phyloP scores from a whole-genome alignment of 1,284 basidiomycete genomes.

The Cryptococcus sp. region DNA sequence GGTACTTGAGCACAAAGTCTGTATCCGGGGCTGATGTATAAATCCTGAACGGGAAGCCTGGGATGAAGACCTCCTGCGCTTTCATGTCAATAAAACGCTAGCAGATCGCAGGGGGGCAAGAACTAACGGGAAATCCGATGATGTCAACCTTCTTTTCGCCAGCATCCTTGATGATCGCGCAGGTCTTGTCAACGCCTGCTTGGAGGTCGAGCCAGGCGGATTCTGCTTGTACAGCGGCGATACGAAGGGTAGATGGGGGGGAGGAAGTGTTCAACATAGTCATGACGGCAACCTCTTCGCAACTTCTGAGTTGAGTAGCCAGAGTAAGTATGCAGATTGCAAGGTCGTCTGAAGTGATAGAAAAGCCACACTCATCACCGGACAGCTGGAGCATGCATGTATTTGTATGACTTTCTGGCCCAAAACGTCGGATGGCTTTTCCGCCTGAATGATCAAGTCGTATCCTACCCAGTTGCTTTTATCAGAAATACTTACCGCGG shows the following conservation, averaged over 20 bases:
- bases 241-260: conserved; percentile 2
- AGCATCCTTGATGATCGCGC: conserved; percentile 15
- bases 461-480: too few relatives aligned
- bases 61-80: conserved; percentile 15
- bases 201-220: conserved; percentile 18
- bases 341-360: too few relatives aligned
- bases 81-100: not conserved
- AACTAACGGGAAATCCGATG: conserved; percentile 15
- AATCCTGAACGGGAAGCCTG: conserved; percentile 15
- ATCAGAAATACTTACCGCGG: too few relatives aligned
- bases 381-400: too few relatives aligned
- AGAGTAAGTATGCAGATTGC: too few relatives aligned
- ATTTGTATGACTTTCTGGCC: too few relatives aligned
- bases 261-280: not conserved
- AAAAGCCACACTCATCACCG: too few relatives aligned
- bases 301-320: too few relatives aligned
- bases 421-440: too few relatives aligned
- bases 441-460: too few relatives aligned
- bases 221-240: conserved; percentile 17
- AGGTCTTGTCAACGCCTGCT: conserved; percentile 17
- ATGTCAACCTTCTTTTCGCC: conserved; percentile 17
- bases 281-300: not conserved
- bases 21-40: conserved; percentile 10
- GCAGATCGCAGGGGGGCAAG: not conserved
- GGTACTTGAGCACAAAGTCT: conserved; percentile 17